phyloP scores from a whole-genome alignment of 1,284 basidiomycete species.

The Sphaerobolus stellatus region DNA sequence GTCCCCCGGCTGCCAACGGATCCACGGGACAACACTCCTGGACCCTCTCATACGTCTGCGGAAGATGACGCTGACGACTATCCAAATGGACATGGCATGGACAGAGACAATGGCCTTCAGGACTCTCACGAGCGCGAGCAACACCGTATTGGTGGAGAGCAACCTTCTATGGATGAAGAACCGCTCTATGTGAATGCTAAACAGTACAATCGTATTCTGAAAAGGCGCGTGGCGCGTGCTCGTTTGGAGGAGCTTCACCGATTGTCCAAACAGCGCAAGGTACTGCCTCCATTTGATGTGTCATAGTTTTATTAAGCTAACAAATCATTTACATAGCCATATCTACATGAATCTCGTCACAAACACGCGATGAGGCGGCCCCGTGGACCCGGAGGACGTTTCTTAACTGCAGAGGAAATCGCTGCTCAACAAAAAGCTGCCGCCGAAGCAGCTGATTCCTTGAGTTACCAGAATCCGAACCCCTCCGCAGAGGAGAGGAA shows the following conservation, averaged over 20 bases:
- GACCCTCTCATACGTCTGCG: conserved; percentile 8
- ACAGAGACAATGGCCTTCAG: conserved; percentile 1
- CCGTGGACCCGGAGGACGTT: conserved; percentile 93
- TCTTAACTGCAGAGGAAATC: conserved; percentile 94
- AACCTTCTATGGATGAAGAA: conserved; percentile 75
- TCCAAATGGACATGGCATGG: conserved; percentile 6
- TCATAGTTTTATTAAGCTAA: not conserved
- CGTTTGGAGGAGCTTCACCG: conserved; percentile 90
- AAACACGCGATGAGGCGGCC: conserved; percentile 97
- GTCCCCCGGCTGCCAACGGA: conserved; percentile 2
- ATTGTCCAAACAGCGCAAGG: conserved; percentile 89
- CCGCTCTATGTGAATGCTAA: conserved; percentile 97
- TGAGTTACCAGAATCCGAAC: conserved; percentile 21
- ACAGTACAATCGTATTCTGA: conserved; percentile 95
- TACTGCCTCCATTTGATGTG: conserved; percentile 30
- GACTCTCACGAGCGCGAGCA: conserved; percentile 7
- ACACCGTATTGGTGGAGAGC: conserved; percentile 7
- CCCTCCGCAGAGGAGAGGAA: conserved; percentile 12
- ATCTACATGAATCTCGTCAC: conserved; percentile 95
- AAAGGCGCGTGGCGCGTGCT: conserved; percentile 84
- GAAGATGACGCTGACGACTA: conserved; percentile 12
- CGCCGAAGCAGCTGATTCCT: conserved; percentile 30
- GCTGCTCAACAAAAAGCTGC: conserved; percentile 65
- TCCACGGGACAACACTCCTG: conserved; percentile 6
- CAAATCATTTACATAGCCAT: conserved; percentile 61